Evolutionary conservation across 768 basidiomycete species (phyloP), one percentile per base, ranked within the genome.

Genomic region (Phaeotremella fagi): DNA sequence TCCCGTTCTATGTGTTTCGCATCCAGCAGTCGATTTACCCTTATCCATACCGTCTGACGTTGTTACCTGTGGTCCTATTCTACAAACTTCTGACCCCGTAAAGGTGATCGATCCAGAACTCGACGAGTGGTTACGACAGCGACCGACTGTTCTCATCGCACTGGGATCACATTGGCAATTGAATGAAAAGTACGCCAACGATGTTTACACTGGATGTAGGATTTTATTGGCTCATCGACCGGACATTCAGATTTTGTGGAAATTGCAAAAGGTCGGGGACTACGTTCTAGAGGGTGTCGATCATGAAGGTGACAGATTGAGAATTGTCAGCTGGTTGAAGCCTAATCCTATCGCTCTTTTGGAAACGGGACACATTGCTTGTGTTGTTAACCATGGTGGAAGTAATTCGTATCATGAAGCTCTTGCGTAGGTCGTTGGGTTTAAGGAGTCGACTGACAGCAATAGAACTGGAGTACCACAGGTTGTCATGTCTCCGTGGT

Each of bases 341-440:
- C 41, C 50, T 9, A 57, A 60, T 25, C 59, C 59, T 14, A 23
- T 52, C 23, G 26, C 50, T 33, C 46, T 66, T 2, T 31, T 66
- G n/a, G 45, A 24, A 22, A 58, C 42, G 5, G 63, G 63, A 7
- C 54, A 60, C 23, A 43, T 64, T 6, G 33, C 25, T 18, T 47
- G 38, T 49, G 36, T 45, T 14, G 45, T 61, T 22, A 56, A 54
- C 46, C 59, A 61, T 43, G 59, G 55, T 15, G 59, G 59, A 0
- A 61, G 59, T 42, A 61, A 61, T 27, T 57, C 55, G 12, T 61
- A 57, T 24, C 59, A 61, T 42, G 59, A 61, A 45, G 59, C 50
- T 12, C 25, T 61, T 3, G 45, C 36, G 58, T 60, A 49, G 55
- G 58, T 59, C 18, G 5, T 23, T 12, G 20, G 7, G 29, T 6